Evolutionary conservation across 345 rosid species (phyloP), one percentile per base, ranked within the genome.

Genomic region (Sonneratia caseolaris): DNA sequence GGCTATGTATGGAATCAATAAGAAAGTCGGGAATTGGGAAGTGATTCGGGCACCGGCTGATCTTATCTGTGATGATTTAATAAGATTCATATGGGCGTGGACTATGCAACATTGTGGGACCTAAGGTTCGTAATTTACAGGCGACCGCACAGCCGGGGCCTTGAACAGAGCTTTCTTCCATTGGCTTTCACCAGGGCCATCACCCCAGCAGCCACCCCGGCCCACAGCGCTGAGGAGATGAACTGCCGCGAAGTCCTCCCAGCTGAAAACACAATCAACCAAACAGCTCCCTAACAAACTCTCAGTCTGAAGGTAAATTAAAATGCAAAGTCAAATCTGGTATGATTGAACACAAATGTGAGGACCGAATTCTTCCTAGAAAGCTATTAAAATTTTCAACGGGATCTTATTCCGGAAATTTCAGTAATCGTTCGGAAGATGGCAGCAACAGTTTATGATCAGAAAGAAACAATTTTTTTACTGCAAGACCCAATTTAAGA

Each of bases 131-230:
- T 37, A 27, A 71, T 21, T 85, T 82, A 95, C 45, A 86, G 75
- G 51, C 91, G 93, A 64, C 91, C 86, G 68, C 99, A 95, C 76
- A 95, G 81, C 72, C 99, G 97, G 70, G 97, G 99, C 79, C 93
- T 86, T 7, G 96, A 95, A 73, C 97, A 91, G 76, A 91, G 81
- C 74, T 91, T 92, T 73, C 93, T 86, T 66, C 99, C 97, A 72
- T 95, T 95, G 35, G 87, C 89, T 72, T 89, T 95, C 45, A 89
- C 88, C 73, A 90, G 57, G 0, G 99, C 97, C 81, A 90, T 74
- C 9, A 85, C 88, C 56, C 99, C 99, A 36, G 99, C 97, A 74
- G 96, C 80, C 76, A 92, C 85, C 70, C 99, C 97, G 5, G 96
- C 97, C 85, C 89, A 89, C 36, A 90, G 68, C 19, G 89, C 88